Evolutionary conservation across 2,329 filamentous ascomycete species (phyloP), one percentile per base, ranked within the genome.

Genomic region (Xylaria sp.): DNA sequence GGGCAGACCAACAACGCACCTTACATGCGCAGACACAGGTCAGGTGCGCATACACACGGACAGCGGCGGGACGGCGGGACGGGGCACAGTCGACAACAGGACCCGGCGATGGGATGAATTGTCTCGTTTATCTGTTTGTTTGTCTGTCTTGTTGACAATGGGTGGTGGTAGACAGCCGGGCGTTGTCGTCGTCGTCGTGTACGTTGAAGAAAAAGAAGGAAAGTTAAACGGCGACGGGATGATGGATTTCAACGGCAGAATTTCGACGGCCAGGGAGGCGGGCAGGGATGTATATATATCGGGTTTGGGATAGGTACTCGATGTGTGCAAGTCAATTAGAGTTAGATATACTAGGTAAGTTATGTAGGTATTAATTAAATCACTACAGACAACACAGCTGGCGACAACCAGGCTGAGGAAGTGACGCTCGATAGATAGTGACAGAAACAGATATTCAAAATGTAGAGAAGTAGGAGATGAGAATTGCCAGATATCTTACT

Each of bases 1-100:
- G 34, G 25, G 54, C 5, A 18, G 55, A 68, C 61, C 31, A 50
- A 62, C 68, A 34, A 55, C 52, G 52, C 18, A 55, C 52, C 68
- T 67, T 57, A 64, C 44, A 56, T 25, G 12, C 39, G 37, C 18
- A 61, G 39, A 62, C 48, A 56, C 52, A 55, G 28, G 50, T 28
- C 51, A 54, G 28, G 51, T 34, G 18, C 51, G 51, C 50, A 44
- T 46, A 31, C 41, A 60, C 39, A 52, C 13, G 50, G 41, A 51
- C 31, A 44, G 37, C 15, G 41, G 41, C 34, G 4, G 10, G 34
- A 37, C 34, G 7, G 34, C 1, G 8, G 34, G 34, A 37, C 34
- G 34, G 34, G 34, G 34, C 39, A 41, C 18, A 46, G 41, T 28
- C 28, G 4, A 28, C 28, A 28, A 6, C 28, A 28, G 28, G 28